Conservation (phyloP, 2,329 filamentous ascomycete species). For the Calcarisporium arbuscula region DNA sequence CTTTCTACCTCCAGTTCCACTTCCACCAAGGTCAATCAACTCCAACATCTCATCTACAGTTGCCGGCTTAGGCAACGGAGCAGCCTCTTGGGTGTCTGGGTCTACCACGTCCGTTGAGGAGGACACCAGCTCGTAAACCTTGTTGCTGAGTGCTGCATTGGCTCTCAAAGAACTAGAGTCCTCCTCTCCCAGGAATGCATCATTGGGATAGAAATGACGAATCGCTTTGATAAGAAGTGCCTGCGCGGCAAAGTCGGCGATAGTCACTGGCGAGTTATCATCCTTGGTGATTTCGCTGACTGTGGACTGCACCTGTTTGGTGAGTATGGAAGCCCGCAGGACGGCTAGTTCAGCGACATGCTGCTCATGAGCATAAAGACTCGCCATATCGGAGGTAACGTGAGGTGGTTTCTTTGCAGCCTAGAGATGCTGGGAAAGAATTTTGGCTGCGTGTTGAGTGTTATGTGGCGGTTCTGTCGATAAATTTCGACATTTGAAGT, state of each 20-base stretch:
- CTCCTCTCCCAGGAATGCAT: slow-evolving; percentile 58
- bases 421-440: too few relatives aligned
- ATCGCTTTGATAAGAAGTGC: slow-evolving; percentile 53
- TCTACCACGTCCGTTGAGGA: too few relatives aligned
- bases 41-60: slow-evolving; percentile 50
- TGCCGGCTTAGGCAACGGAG: too few relatives aligned
- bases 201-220: slow-evolving; percentile 45
- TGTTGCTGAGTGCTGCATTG: slow-evolving; percentile 39
- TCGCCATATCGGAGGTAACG: too few relatives aligned
- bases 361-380: slow-evolving; percentile 25
- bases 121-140: slow-evolving; percentile 50
- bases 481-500: too few relatives aligned
- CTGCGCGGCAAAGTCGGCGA: slow-evolving; percentile 59
- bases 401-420: too few relatives aligned
- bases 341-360: slow-evolving; percentile 38
- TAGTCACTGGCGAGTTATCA: slow-evolving; percentile 55
- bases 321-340: slow-evolving; percentile 50
- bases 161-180: slow-evolving; percentile 44
- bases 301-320: slow-evolving; percentile 38
- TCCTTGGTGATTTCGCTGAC: slow-evolving; percentile 48
- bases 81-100: too few relatives aligned
- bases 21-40: slow-evolving; percentile 53
- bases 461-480: too few relatives aligned
- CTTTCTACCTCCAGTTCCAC: slow-evolving; percentile 26
- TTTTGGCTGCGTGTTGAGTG: too few relatives aligned